These are phyloP conservation scores for Stagonosporopsis vannaccii DNA, from an alignment of 2,329 filamentous ascomycete species.

Conservation along the genomic window DNA sequence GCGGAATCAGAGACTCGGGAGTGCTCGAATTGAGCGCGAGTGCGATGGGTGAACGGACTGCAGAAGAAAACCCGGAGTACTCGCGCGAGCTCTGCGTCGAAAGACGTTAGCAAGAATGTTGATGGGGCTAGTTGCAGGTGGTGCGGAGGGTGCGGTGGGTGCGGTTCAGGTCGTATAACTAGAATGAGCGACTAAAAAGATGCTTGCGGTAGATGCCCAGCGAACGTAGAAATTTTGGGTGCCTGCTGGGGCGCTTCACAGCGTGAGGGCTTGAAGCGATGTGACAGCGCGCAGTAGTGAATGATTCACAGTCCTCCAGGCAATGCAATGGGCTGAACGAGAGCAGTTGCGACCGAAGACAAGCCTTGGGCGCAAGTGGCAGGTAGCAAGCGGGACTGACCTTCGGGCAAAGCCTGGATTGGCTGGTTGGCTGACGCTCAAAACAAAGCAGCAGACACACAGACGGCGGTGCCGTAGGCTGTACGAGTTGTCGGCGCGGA, in stretches of 20 bases:
- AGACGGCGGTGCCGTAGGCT: constrained; percentile 14
- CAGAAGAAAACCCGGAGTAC: constrained; percentile 19
- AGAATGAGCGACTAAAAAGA: constrained; percentile 4
- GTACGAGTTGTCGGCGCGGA: constrained; percentile 19
- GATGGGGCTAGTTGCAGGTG: constrained; percentile 1
- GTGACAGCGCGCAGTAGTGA: constrained; percentile 9
- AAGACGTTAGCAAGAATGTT: constrained; percentile 24
- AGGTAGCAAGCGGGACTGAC: constrained; percentile 34
- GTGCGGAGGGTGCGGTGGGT: neutral
- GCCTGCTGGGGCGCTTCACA: constrained; percentile 2
- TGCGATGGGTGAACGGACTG: constrained; percentile 15
- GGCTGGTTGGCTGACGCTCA: constrained; percentile 18
- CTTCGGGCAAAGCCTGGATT: constrained; percentile 27
- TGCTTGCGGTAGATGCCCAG: constrained; percentile 9
- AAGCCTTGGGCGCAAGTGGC: constrained; percentile 24
- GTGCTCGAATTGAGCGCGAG: constrained; percentile 13
- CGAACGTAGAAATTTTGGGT: constrained; percentile 3
- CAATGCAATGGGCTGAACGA: constrained; percentile 11
- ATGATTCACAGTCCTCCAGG: constrained; percentile 1
- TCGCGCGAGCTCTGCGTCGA: constrained; percentile 21
- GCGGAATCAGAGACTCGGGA: constrained; percentile 12
- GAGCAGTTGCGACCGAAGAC: constrained; percentile 17
- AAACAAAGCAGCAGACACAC: constrained; percentile 16
- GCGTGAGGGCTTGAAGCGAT: neutral
- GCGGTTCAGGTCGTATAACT: neutral